These are phyloP conservation scores for Venturia asperata DNA, from an alignment of 2,329 filamentous ascomycete species.

Conservation along the genomic window DNA sequence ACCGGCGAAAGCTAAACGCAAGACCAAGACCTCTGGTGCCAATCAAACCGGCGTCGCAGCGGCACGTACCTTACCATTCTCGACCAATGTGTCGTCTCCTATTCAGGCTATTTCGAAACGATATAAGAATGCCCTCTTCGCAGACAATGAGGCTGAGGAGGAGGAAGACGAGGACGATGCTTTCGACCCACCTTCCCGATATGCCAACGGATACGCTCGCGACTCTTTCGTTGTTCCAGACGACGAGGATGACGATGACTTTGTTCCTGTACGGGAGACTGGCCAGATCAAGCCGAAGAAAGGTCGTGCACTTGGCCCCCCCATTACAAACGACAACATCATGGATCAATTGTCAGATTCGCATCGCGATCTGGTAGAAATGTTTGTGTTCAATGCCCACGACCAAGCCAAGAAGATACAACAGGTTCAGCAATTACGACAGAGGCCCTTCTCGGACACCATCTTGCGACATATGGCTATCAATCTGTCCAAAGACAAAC, in stretches of 20 bases:
- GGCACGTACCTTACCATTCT: slow-evolving; percentile 37
- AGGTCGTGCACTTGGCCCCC: slow-evolving; percentile 43
- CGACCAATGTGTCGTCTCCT: slow-evolving; percentile 62
- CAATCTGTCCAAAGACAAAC: slow-evolving; percentile 54
- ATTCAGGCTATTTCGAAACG: slow-evolving; percentile 40
- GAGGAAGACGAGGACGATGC: slow-evolving; percentile 27
- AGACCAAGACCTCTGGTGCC: slow-evolving; percentile 21
- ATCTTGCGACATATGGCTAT: slow-evolving; percentile 69
- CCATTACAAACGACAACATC: slow-evolving; percentile 51
- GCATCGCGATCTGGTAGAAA: slow-evolving; percentile 56
- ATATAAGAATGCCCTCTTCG: slow-evolving; percentile 26
- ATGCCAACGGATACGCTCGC: slow-evolving; percentile 30
- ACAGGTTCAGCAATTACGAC: slow-evolving; percentile 50
- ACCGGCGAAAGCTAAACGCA: slow-evolving; percentile 27
- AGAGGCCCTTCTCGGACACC: slow-evolving; percentile 58
- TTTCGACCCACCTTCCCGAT: slow-evolving; percentile 19
- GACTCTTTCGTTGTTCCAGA: slow-evolving; percentile 34
- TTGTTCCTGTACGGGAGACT: slow-evolving; percentile 26
- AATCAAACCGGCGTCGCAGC: slow-evolving; percentile 21
- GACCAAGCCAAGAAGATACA: slow-evolving; percentile 54
- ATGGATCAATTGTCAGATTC: slow-evolving; percentile 50
- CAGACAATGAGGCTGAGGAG: slow-evolving; percentile 22
- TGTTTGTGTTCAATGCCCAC: slow-evolving; percentile 59
- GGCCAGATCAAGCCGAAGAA: slow-evolving; percentile 34
- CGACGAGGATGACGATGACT: slow-evolving; percentile 35